Percentiles rank a stretch among this genome's conserved stretches.
phyloP scores from a whole-genome alignment of 2,329 filamentous ascomycete species.

The Curvularia lunata region DNA sequence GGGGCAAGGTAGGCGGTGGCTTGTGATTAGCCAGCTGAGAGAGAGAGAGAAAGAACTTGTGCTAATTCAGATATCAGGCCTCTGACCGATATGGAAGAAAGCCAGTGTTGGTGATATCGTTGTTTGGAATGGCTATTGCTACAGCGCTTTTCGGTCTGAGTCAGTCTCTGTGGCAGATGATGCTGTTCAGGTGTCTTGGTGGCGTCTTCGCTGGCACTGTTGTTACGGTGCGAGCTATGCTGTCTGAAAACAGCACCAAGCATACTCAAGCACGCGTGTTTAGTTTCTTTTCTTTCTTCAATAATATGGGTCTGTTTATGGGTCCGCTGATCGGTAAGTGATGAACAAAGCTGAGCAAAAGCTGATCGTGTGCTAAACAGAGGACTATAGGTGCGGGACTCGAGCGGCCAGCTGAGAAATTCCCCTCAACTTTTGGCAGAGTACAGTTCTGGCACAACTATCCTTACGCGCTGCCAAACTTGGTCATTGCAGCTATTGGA shows the following conservation, averaged over 20 bases:
- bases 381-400: slow-evolving; percentile 66
- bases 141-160: slow-evolving; percentile 73
- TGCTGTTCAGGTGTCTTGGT: slow-evolving; percentile 71
- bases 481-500: slow-evolving; percentile 64
- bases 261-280: slow-evolving; percentile 76
- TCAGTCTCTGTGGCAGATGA: slow-evolving; percentile 73
- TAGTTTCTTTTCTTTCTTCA: slow-evolving; percentile 76
- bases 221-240: slow-evolving; percentile 78
- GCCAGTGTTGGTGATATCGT: slow-evolving; percentile 71
- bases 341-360: neutral
- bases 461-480: slow-evolving; percentile 69
- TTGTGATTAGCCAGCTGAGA: neutral
- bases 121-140: slow-evolving; percentile 67
- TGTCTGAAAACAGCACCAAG: slow-evolving; percentile 73
- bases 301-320: slow-evolving; percentile 75
- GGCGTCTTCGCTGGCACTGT: slow-evolving; percentile 77
- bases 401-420: slow-evolving; percentile 70
- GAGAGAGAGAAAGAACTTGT: too few species aligned
- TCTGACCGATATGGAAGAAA: slow-evolving; percentile 75
- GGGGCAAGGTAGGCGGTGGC: slow-evolving; percentile 56
- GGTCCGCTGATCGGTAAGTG: slow-evolving; percentile 66
- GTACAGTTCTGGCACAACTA: slow-evolving; percentile 66
- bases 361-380: neutral
- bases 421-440: slow-evolving; percentile 63
- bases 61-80: slow-evolving; percentile 42